phyloP scores from a whole-genome alignment of 768 basidiomycete species.

The Lentinula detonsa region DNA sequence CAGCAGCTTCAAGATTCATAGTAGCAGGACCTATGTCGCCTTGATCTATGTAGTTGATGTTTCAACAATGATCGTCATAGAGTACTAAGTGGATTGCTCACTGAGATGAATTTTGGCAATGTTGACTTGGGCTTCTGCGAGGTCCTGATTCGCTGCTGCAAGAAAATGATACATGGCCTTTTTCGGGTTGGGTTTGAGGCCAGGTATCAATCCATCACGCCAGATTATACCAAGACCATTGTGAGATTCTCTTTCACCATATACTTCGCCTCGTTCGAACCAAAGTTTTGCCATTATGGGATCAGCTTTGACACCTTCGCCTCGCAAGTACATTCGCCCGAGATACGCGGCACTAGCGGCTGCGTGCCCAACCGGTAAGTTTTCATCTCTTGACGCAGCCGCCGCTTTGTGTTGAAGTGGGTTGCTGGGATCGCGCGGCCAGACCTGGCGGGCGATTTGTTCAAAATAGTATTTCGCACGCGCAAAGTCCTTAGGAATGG shows the following conservation, averaged over 20 bases:
- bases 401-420: conserved; percentile 38
- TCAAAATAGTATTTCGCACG: conserved; percentile 81
- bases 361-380: conserved; percentile 51
- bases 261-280: conserved; percentile 82
- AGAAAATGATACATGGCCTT: conserved; percentile 65
- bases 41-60: conserved; percentile 39
- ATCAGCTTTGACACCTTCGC: conserved; percentile 85
- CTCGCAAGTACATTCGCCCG: conserved; percentile 90
- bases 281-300: conserved; percentile 78
- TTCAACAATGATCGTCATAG: conserved; percentile 4
- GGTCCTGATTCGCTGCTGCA: conserved; percentile 78
- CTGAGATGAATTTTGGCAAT: conserved; percentile 76
- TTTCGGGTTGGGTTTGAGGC: conserved; percentile 55
- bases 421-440: conserved; percentile 75
- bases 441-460: conserved; percentile 75
- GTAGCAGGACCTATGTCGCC: conserved; percentile 65
- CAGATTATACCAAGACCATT: conserved; percentile 91
- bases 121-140: conserved; percentile 90
- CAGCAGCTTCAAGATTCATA: conserved; percentile 76
- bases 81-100: conserved; percentile 20
- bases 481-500: conserved; percentile 73
- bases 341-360: conserved; percentile 82
- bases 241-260: conserved; percentile 82
- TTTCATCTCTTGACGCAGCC: conserved; percentile 43
- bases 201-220: conserved; percentile 78